Conservation (phyloP, 169 alveolate species). For the Plasmodium cynomolgi region DNA sequence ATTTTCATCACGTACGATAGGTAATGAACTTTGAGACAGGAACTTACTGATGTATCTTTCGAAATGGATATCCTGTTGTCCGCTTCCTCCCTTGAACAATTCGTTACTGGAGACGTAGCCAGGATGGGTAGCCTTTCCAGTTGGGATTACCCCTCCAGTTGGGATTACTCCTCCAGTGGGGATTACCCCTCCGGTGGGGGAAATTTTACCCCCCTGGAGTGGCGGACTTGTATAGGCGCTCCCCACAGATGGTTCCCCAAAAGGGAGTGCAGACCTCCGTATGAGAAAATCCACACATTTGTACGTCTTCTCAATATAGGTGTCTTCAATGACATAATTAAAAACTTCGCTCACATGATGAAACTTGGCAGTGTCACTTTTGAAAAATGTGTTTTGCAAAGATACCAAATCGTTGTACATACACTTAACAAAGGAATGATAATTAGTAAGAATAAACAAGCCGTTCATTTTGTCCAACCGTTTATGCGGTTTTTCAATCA, state of each 20-base stretch:
- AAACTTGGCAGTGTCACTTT: background rate
- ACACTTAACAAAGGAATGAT: background rate
- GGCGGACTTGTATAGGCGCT: background rate
- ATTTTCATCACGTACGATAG: background rate
- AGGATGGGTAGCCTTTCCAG: background rate
- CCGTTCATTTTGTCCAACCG: conserved; percentile 32
- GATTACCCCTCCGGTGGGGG: no score
- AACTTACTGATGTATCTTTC: background rate
- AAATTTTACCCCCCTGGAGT: background rate
- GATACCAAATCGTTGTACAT: conserved; percentile 11
- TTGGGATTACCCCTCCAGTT: background rate
- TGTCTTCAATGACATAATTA: conserved; percentile 29
- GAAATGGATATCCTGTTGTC: background rate
- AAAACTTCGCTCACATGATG: background rate
- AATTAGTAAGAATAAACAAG: conserved; percentile 3
- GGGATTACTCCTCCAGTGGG: background rate
- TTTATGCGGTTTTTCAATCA: conserved; percentile 33
- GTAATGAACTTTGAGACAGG: background rate
- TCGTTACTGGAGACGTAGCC: background rate
- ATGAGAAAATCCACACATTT: conserved; percentile 10
- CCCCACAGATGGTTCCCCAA: background rate
- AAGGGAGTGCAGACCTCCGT: background rate
- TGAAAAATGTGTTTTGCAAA: conserved; percentile 13
- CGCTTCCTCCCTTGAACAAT: background rate
- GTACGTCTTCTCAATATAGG: conserved; percentile 27